Evolutionary conservation across 2,329 filamentous ascomycete genomes (phyloP), one percentile per base, ranked within the genome.

Genomic region (Calonectria hawksworthii): DNA sequence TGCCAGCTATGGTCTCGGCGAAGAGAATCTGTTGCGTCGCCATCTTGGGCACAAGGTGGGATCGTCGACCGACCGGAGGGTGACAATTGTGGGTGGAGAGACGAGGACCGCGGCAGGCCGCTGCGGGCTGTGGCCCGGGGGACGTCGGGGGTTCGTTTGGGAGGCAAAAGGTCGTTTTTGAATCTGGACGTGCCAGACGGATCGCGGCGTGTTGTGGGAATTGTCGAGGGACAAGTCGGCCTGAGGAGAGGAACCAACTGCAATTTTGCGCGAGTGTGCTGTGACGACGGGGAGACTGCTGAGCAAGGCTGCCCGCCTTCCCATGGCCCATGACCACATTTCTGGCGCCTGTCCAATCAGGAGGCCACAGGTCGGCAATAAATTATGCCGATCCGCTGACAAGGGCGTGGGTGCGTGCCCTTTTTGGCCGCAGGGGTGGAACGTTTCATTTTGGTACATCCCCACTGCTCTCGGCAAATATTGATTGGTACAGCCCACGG

Each of bases 1-100:
- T 93, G 68, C 89, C 91, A 78, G 89, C 88, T 82, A 94, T 92
- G 26, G 93, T 94, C 81, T 94, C 92, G 75, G 91, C 88, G 81
- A 94, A 91, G 73, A 93, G 86, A 52, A 92, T 86, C 80, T 93
- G 92, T 81, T 93, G 91, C 71, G 85, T 84, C 72, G 86, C 85
- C 86, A 88, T 88, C 79, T 75, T 76, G 74, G 78, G 74, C 70
- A 61, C 9, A 56, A 52, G 59, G 38, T 51, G 68, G 67, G 70
- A 72, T 69, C 74, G 75, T 68, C 63, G 74, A 72, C 54, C 56
- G 72, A 69, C 51, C 65, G 61, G 70, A 76, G 66, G 61, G 59
- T 44, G 64, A 52, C 63, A 63, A 64, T 74, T 72, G 78, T 76
- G 74, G 69, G 70, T 50, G 77, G 74, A 77, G 74, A 73, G 75